A percentile compares a stretch with the other conserved stretches of the same genome.
Evolutionary conservation across 352 stramenopile genomes (phyloP).

Genomic region (Peronospora farinosa): DNA sequence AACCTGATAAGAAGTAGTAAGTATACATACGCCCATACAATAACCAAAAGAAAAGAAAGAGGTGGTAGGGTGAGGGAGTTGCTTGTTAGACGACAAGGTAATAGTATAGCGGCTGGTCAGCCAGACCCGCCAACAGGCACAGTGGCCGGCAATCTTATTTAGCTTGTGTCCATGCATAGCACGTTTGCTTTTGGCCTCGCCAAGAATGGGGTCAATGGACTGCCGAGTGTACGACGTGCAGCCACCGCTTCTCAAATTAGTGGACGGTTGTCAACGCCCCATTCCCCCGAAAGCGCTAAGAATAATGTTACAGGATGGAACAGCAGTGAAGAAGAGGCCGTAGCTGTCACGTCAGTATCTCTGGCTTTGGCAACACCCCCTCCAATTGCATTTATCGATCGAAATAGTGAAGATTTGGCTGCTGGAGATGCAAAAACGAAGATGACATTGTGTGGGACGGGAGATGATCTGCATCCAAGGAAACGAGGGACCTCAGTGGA

Average conservation of each 20-base stretch:
- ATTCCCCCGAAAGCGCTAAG: slow-evolving; percentile 22
- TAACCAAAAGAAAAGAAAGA: not conserved
- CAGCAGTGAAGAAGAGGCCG: slow-evolving; percentile 14
- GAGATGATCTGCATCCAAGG: slow-evolving; percentile 28
- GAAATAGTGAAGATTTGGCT: slow-evolving; percentile 5
- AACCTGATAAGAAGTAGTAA: no score
- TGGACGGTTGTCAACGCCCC: slow-evolving; percentile 35
- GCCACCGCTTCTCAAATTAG: slow-evolving; percentile 56
- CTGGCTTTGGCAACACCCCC: slow-evolving; percentile 16
- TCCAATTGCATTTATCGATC: slow-evolving; percentile 26
- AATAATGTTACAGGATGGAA: slow-evolving; percentile 1
- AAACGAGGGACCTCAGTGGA: slow-evolving; percentile 55
- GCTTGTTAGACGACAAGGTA: not conserved
- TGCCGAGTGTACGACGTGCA: slow-evolving; percentile 46
- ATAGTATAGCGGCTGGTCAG: slow-evolving; percentile 5
- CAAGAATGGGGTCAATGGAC: slow-evolving; percentile 57
- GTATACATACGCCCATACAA: no score
- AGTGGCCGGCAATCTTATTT: not conserved
- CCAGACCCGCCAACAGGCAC: not conserved
- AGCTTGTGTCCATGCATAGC: slow-evolving; percentile 39
- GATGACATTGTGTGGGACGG: not conserved
- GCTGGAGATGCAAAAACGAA: slow-evolving; percentile 13
- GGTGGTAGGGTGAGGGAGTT: slow-evolving; percentile 1
- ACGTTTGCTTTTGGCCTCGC: slow-evolving; percentile 47
- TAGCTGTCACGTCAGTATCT: not conserved